Percentiles rank a stretch among this genome's conserved stretches.
Conservation (phyloP, 768 basidiomycete genomes). For the Hypholoma fasciculare region DNA sequence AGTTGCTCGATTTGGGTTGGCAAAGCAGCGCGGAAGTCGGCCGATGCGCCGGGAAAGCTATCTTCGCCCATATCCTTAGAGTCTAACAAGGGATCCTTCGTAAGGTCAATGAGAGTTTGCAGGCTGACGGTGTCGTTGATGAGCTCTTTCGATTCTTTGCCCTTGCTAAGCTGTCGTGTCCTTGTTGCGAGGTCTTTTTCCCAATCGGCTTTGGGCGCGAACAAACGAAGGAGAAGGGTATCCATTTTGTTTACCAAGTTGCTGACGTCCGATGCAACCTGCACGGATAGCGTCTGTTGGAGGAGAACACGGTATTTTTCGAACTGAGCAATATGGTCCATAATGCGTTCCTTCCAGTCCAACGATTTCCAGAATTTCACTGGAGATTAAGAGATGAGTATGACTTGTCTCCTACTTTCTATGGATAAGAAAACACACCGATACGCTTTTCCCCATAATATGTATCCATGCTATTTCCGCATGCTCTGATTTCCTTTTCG, state of each 20-base stretch:
- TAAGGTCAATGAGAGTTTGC: slow-evolving; percentile 7
- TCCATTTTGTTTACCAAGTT: slow-evolving; percentile 16
- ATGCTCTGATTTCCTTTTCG: slow-evolving; percentile 15
- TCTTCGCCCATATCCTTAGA: background rate
- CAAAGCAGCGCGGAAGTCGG: background rate
- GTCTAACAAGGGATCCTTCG: slow-evolving; percentile 11
- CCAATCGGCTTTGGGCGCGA: slow-evolving; percentile 15
- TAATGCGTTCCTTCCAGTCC: slow-evolving; percentile 20
- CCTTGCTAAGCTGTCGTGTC: slow-evolving; percentile 3
- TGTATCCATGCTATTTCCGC: slow-evolving; percentile 23
- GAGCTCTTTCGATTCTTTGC: background rate
- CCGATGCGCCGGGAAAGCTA: background rate
- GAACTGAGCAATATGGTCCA: slow-evolving; percentile 15
- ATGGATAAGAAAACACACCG: slow-evolving; percentile 7
- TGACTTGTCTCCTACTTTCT: background rate
- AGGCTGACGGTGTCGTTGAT: slow-evolving; percentile 11
- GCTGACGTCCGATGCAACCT: slow-evolving; percentile 12
- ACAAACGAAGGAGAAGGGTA: slow-evolving; percentile 13
- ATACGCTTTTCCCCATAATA: slow-evolving; percentile 20
- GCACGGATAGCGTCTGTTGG: slow-evolving; percentile 14
- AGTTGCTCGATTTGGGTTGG: slow-evolving; percentile 1
- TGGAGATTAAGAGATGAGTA: background rate
- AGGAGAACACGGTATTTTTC: slow-evolving; percentile 12
- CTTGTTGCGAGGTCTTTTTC: slow-evolving; percentile 15
- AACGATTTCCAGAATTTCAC: slow-evolving; percentile 21